Evolutionary conservation across 805 yeast genomes (phyloP), one percentile per base, ranked within the genome.

Genomic region (Isabelozyma pseudorhagii): DNA sequence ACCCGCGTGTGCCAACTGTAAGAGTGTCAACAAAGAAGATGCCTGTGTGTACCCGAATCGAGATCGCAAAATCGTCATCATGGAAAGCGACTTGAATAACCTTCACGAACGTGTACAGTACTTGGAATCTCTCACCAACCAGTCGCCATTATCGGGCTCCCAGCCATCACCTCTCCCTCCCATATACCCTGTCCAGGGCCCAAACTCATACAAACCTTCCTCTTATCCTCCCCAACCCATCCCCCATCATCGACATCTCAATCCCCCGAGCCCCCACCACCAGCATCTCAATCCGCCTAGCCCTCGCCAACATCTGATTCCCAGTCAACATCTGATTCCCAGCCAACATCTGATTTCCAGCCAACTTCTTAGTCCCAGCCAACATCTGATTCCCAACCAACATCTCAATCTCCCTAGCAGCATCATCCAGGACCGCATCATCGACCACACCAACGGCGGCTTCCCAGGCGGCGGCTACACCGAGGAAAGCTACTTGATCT

Each of bases 1-100:
- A 44, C 78, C 77, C 14, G 66, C 71, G 14, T 72, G 78, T 48
- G 59, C 74, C 8, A 72, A 71, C 50, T 72, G 78, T 58, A 67
- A 64, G 44, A 55, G 61, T 44, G 62, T 62, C 44, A 64, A 62
- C 48, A 69, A 67, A 52, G 63, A 53, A 10, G 62, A 57, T 28
- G 67, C 56, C 10, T 72, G 78, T 49, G 54, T 61, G 4, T 72
- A 72, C 51, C 75, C 75, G 3, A 50, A 64, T 9, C 63, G 71
- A 18, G 75, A 72, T 54, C 61, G 78, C 39, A 72, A 72, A 54
- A 68, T 72, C 29, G 71, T 72, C 39, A 69, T 72, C 38, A 72
- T 72, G 77, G 76, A 72, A 54, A 64, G 69, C 47, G 77, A 72
- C 31, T 58, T 72, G 53, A 63, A 69, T 48, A 57, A 61, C 29